phyloP scores from a whole-genome alignment of 2,329 filamentous ascomycete species.

The Coniochaeta prunicola region DNA sequence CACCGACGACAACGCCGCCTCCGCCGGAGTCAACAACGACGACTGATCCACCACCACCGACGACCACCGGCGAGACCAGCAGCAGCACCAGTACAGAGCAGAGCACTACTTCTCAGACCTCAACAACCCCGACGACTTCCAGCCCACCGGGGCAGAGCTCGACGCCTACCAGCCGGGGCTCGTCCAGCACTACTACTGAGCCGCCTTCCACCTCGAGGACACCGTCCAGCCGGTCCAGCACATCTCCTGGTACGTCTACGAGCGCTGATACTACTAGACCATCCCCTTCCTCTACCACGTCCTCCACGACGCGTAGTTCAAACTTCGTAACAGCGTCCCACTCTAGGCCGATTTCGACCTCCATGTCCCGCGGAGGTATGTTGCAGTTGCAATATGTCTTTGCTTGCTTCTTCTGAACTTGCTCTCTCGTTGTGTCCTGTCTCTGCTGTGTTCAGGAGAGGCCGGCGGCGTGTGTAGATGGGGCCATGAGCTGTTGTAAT shows the following conservation, averaged over 20 bases:
- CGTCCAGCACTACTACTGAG: neutral
- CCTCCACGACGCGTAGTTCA: conserved; percentile 3
- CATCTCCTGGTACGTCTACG: conserved; percentile 22
- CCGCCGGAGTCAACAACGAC: conserved; percentile 7
- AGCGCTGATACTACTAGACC: conserved; percentile 10
- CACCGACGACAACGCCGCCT: conserved; percentile 8
- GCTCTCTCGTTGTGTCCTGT: neutral
- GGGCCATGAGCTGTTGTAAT: neutral
- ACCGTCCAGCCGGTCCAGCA: conserved; percentile 3
- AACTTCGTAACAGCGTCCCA: conserved; percentile 1
- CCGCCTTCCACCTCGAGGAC: neutral
- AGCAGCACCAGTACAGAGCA: conserved; percentile 8
- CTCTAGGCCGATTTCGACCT: neutral
- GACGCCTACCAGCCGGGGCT: neutral
- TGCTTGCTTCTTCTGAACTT: neutral
- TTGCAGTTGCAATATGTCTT: neutral
- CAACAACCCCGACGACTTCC: neutral
- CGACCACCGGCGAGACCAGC: conserved; percentile 11
- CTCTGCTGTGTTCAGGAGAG: neutral
- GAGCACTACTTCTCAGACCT: neutral
- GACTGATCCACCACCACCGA: conserved; percentile 10
- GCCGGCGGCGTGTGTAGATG: neutral
- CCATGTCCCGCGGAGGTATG: neutral
- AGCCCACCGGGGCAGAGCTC: neutral
- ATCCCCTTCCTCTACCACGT: conserved; percentile 13